Conservation (phyloP, 345 rosid species). For the Aquilaria sinensis region DNA sequence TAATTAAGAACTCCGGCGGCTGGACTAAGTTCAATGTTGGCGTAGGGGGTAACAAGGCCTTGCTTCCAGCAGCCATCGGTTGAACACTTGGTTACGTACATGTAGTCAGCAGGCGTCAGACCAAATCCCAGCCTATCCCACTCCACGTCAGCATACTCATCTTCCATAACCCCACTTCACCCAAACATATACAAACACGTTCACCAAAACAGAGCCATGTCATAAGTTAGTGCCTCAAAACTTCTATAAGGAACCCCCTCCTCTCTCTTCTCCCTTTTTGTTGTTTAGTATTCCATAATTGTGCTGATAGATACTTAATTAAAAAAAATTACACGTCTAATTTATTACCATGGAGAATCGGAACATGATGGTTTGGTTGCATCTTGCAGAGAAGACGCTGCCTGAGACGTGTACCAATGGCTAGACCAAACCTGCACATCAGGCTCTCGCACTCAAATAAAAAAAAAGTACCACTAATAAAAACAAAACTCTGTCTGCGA, state of each 20-base stretch:
- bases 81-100: constrained; percentile 62
- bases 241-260: too few relatives aligned
- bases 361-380: constrained; percentile 12
- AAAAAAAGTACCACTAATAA: too few relatives aligned
- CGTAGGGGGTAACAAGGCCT: constrained; percentile 46
- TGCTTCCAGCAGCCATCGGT: constrained; percentile 35
- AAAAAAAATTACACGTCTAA: background rate
- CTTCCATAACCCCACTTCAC: constrained; percentile 22
- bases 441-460: too few relatives aligned
- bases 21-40: constrained; percentile 68
- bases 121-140: constrained; percentile 88
- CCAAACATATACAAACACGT: constrained; percentile 6
- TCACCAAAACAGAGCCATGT: background rate
- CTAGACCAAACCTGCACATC: background rate
- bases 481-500: too few relatives aligned
- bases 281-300: too few relatives aligned
- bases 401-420: constrained; percentile 21
- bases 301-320: too few relatives aligned
- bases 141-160: constrained; percentile 64
- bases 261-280: too few relatives aligned
- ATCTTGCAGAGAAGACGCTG: constrained; percentile 26
- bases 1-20: constrained; percentile 77
- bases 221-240: too few relatives aligned
- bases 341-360: constrained; percentile 26
- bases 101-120: constrained; percentile 56